phyloP scores from a whole-genome alignment of 768 basidiomycete genomes.

The Hericium coralloides region DNA sequence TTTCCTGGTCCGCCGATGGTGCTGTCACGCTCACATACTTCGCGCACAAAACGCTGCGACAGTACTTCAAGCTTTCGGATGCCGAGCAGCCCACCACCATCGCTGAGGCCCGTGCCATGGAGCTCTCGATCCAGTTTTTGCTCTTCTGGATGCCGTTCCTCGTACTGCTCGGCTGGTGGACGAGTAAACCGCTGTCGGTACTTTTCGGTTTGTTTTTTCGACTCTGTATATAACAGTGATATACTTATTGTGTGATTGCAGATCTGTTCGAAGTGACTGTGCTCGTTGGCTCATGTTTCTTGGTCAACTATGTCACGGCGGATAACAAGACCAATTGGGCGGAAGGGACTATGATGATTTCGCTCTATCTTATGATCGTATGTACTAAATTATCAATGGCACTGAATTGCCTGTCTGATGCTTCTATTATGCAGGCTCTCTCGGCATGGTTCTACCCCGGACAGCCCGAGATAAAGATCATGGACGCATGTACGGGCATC shows the following conservation, averaged over 20 bases:
- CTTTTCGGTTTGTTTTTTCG: slow-evolving; percentile 45
- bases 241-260: slow-evolving; percentile 16
- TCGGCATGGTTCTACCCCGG: slow-evolving; percentile 62
- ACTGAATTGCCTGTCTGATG: too few relatives aligned
- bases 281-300: slow-evolving; percentile 58
- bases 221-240: too few relatives aligned
- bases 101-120: slow-evolving; percentile 63
- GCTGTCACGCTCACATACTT: slow-evolving; percentile 52
- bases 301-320: slow-evolving; percentile 74
- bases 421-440: slow-evolving; percentile 35
- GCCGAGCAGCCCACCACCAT: slow-evolving; percentile 40
- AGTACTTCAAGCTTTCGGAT: slow-evolving; percentile 23
- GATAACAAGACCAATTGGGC: slow-evolving; percentile 77
- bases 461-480: slow-evolving; percentile 37
- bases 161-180: slow-evolving; percentile 63
- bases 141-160: slow-evolving; percentile 76
- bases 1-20: slow-evolving; percentile 69
- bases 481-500: slow-evolving; percentile 35
- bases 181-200: slow-evolving; percentile 46
- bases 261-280: slow-evolving; percentile 63
- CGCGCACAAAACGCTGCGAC: slow-evolving; percentile 32
- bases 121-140: slow-evolving; percentile 69
- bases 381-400: slow-evolving; percentile 10
- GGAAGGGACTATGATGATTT: slow-evolving; percentile 57
- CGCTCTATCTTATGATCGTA: slow-evolving; percentile 63